Conservation (phyloP, 768 basidiomycete species). For the Cytidiella melzeri region DNA sequence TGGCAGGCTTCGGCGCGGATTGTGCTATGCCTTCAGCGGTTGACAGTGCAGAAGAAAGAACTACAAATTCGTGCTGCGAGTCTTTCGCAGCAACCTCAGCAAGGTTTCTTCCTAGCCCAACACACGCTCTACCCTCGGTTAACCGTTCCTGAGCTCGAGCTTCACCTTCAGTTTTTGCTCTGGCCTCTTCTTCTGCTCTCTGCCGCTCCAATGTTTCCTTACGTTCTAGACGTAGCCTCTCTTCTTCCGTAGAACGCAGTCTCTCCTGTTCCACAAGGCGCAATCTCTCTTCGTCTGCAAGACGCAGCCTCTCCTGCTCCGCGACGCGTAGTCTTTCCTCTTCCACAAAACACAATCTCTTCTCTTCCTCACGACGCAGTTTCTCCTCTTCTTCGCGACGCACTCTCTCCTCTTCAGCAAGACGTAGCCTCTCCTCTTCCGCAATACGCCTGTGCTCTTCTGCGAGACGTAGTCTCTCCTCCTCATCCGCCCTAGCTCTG, state of each 20-base stretch:
- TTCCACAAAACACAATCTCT: background rate
- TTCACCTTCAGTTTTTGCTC: background rate
- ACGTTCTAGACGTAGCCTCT: background rate
- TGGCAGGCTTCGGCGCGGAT: background rate
- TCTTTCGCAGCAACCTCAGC: too few species aligned
- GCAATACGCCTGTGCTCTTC: constrained; percentile 12
- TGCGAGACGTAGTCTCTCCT: constrained; percentile 2
- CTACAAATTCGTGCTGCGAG: too few species aligned
- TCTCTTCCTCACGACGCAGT: constrained; percentile 2
- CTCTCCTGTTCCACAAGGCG: constrained; percentile 13
- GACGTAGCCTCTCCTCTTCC: background rate
- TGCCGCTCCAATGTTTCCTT: constrained; percentile 14
- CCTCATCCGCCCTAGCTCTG: background rate
- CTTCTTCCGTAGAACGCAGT: constrained; percentile 1
- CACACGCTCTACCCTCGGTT: too few species aligned
- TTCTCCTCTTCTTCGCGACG: constrained; percentile 4
- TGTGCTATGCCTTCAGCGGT: too few species aligned
- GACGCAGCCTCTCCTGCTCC: background rate
- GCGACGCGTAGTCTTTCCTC: constrained; percentile 15
- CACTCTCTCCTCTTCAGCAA: constrained; percentile 2
- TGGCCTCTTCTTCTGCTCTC: constrained; percentile 15
- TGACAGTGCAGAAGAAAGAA: too few species aligned
- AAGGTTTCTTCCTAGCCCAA: too few species aligned
- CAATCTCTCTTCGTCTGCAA: constrained; percentile 2
- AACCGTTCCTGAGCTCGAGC: background rate